Evolutionary conservation across 371 early-diverging fungal genomes (phyloP).

Genomic region (Mucor racemosus): DNA sequence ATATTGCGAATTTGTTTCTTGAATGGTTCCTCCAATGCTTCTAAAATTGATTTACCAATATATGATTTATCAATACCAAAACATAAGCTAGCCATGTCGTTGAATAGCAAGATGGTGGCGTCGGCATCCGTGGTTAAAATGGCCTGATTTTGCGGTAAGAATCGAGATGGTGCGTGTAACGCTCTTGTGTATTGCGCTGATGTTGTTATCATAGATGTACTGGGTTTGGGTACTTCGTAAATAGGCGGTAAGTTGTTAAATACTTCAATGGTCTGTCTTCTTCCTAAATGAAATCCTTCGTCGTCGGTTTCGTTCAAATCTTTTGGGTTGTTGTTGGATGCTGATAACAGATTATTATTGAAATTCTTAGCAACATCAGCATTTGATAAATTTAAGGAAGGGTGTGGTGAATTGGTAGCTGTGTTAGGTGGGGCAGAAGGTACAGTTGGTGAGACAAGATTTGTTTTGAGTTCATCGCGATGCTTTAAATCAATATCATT

Average conservation of each 20-base stretch:
- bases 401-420: neutral
- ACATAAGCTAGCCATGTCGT: constrained; percentile 56
- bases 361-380: neutral
- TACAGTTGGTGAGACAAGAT: neutral
- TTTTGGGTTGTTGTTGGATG: neutral
- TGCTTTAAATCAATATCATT: constrained; percentile 2
- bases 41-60: constrained; percentile 28
- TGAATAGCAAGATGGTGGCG: constrained; percentile 51
- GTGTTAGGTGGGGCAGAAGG: neutral
- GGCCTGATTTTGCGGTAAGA: constrained; percentile 60
- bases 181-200: constrained; percentile 16
- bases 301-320: neutral
- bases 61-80: constrained; percentile 48
- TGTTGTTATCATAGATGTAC: neutral
- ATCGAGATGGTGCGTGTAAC: constrained; percentile 57
- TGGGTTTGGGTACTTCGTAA: constrained; percentile 21
- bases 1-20: constrained; percentile 10
- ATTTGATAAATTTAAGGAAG: neutral
- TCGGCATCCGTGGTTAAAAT: constrained; percentile 56
- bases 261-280: constrained; percentile 28
- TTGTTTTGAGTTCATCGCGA: neutral
- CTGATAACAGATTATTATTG: neutral
- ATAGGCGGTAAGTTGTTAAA: constrained; percentile 27
- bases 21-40: constrained; percentile 21
- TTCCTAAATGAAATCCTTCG: constrained; percentile 17